phyloP scores from a whole-genome alignment of 108 stramenopile species.

The Schizochytrium sp. region DNA sequence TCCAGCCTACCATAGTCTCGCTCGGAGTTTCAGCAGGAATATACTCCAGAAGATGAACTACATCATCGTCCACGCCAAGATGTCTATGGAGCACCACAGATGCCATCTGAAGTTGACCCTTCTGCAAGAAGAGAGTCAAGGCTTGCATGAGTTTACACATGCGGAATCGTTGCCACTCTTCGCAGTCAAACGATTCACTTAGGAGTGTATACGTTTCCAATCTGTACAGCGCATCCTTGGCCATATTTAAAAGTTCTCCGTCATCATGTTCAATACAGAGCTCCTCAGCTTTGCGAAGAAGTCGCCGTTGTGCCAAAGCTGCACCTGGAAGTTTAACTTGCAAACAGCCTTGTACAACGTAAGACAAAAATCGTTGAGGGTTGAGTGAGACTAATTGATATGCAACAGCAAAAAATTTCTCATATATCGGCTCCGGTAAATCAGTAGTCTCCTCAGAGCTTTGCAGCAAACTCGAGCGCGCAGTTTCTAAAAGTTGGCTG shows the following conservation, averaged over 20 bases:
- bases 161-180: slow-evolving; percentile 55
- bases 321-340: background rate
- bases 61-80: slow-evolving; percentile 14
- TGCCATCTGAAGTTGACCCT: slow-evolving; percentile 17
- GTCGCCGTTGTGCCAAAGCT: slow-evolving; percentile 1
- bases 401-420: background rate
- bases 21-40: background rate
- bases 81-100: slow-evolving; percentile 9
- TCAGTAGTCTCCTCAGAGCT: background rate
- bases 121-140: background rate
- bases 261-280: background rate
- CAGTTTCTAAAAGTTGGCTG: background rate
- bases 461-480: background rate
- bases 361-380: background rate
- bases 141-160: slow-evolving; percentile 15
- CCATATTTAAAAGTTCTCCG: background rate
- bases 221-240: slow-evolving; percentile 35
- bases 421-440: slow-evolving; percentile 20
- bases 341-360: slow-evolving; percentile 18
- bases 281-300: slow-evolving; percentile 1
- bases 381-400: background rate
- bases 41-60: background rate
- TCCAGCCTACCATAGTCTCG: background rate
- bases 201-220: slow-evolving; percentile 10
- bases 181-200: background rate